A percentile compares a stretch with the other conserved stretches of the same genome.
These are phyloP conservation scores for Ophiostoma novo-ulmi DNA, from an alignment of 2,329 filamentous ascomycete genomes.

Conservation along the genomic window DNA sequence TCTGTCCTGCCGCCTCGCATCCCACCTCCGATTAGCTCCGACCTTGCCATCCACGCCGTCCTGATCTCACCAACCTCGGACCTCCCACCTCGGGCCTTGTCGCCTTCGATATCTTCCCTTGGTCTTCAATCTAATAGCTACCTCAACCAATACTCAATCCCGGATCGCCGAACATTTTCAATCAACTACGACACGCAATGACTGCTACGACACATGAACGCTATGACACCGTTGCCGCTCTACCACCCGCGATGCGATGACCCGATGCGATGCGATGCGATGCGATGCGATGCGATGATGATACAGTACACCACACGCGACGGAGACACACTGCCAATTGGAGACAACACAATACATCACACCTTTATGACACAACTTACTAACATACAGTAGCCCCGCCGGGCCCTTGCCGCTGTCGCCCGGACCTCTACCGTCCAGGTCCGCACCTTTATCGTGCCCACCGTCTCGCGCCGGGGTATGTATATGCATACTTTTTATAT, in stretches of 20 bases:
- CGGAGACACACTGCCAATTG: background rate
- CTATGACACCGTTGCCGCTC: too few species aligned
- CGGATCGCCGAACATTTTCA: background rate
- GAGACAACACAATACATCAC: background rate
- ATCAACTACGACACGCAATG: background rate
- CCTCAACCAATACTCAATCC: background rate
- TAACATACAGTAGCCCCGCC: constrained; percentile 39
- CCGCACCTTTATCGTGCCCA: constrained; percentile 52
- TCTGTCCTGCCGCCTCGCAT: background rate
- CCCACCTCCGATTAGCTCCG: constrained; percentile 3
- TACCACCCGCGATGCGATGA: background rate
- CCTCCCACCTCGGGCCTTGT: background rate
- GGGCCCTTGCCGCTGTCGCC: constrained; percentile 43
- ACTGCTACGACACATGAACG: background rate
- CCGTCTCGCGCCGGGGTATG: constrained; percentile 58
- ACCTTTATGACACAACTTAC: background rate
- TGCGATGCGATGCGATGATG: background rate
- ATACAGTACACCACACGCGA: background rate
- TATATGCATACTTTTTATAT: constrained; percentile 22
- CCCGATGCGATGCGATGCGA: background rate
- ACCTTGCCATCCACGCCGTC: constrained; percentile 1
- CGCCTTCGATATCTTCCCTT: background rate
- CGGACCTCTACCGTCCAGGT: constrained; percentile 35
- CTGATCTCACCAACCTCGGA: background rate
- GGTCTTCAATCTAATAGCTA: background rate